phyloP scores from a whole-genome alignment of 352 stramenopile species.

The Globisporangium megalacanthum region DNA sequence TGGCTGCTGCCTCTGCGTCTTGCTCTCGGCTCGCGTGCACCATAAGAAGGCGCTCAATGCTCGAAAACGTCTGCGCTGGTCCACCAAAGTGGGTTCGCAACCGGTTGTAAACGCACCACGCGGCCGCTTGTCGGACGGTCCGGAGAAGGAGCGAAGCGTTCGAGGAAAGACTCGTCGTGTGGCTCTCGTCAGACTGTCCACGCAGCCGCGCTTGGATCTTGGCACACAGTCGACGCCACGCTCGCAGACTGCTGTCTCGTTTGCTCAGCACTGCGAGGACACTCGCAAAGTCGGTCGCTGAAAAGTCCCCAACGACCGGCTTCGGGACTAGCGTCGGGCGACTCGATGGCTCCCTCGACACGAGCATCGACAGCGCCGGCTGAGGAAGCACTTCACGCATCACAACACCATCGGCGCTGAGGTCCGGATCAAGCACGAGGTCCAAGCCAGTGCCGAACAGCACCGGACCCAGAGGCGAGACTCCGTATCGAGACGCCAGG shows the following conservation, averaged over 20 bases:
- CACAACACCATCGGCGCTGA: neutral
- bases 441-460: constrained; percentile 14
- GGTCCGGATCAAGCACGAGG: constrained; percentile 11
- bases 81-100: constrained; percentile 74
- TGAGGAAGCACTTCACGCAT: constrained; percentile 6
- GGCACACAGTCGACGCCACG: constrained; percentile 32
- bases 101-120: constrained; percentile 67
- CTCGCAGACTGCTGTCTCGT: constrained; percentile 18
- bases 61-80: constrained; percentile 68
- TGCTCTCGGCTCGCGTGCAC: constrained; percentile 16
- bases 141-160: constrained; percentile 22
- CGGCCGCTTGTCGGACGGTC: constrained; percentile 44
- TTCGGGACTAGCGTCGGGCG: constrained; percentile 3
- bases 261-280: constrained; percentile 31
- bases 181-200: neutral
- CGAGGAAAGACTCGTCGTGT: neutral
- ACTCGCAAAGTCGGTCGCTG: constrained; percentile 35
- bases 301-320: constrained; percentile 16
- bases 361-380: constrained; percentile 2
- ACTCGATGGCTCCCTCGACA: constrained; percentile 7
- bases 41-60: constrained; percentile 62
- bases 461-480: constrained; percentile 1
- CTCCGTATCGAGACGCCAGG: constrained; percentile 4
- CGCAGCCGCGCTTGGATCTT: constrained; percentile 5
- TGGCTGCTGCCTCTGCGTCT: neutral